Conservation (phyloP, 2,329 filamentous ascomycete species). For the Aspergillus sp. region DNA sequence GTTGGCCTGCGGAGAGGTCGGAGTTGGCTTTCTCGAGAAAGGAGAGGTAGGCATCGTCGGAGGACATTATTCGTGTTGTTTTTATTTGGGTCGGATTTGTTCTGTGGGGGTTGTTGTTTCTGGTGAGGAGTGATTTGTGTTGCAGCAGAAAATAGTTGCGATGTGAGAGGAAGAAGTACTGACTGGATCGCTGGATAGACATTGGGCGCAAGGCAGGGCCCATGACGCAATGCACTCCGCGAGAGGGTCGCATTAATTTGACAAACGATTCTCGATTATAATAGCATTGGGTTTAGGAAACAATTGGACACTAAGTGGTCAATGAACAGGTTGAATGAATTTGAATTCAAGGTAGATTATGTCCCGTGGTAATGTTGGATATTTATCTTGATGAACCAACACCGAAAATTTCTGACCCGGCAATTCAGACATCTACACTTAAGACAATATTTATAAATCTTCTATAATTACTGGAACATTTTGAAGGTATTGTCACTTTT, state of each 20-base stretch:
- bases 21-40: conserved; percentile 85
- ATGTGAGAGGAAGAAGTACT: neutral
- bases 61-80: conserved; percentile 36
- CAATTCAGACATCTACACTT: neutral
- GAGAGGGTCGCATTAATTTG: conserved; percentile 6
- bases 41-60: conserved; percentile 73
- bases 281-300: too few species aligned
- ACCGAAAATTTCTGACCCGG: neutral
- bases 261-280: too few species aligned
- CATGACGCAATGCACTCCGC: conserved; percentile 20
- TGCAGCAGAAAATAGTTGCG: conserved; percentile 4
- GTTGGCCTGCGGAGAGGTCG: conserved; percentile 43
- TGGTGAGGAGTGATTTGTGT: neutral
- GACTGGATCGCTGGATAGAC: neutral
- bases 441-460: too few species aligned
- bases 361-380: too few species aligned
- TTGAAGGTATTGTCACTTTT: conserved; percentile 35
- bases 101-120: neutral
- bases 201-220: conserved; percentile 7
- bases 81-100: conserved; percentile 8
- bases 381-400: too few species aligned
- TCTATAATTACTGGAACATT: conserved; percentile 1
- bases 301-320: too few species aligned
- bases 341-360: too few species aligned
- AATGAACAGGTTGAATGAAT: too few species aligned